Evolutionary conservation across 345 rosid species (phyloP).

Genomic region (Aethionema arabicum): DNA sequence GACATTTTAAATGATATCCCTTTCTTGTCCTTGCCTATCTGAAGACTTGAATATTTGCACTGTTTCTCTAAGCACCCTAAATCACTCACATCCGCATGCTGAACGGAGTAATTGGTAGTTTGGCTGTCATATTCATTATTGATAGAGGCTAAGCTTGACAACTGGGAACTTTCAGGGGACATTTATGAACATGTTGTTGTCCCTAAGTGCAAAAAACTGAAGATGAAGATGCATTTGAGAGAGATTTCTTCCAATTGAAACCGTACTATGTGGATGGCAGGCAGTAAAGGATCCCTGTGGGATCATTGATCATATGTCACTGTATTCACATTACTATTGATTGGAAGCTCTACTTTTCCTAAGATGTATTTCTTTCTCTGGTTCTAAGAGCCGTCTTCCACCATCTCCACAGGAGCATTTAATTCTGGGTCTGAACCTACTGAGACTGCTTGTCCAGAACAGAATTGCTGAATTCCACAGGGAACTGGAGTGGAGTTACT

Average conservation of each 20-base stretch:
- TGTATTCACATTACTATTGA: too few species aligned
- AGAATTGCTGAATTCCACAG: slow-evolving; percentile 98
- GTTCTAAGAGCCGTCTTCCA: slow-evolving; percentile 59
- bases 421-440: slow-evolving; percentile 86
- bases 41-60: too few species aligned
- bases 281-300: slow-evolving; percentile 29
- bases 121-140: too few species aligned
- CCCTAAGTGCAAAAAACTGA: slow-evolving; percentile 75
- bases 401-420: slow-evolving; percentile 80
- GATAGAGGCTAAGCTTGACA: too few species aligned
- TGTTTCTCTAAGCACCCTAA: too few species aligned
- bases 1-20: too few species aligned
- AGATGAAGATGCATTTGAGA: slow-evolving; percentile 96
- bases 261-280: slow-evolving; percentile 89
- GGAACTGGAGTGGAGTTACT: slow-evolving; percentile 85
- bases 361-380: slow-evolving; percentile 5
- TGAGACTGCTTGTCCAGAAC: slow-evolving; percentile 91
- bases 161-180: slow-evolving; percentile 55
- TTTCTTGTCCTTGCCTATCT: too few species aligned
- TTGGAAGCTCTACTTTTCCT: slow-evolving; percentile 7
- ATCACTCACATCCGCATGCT: too few species aligned
- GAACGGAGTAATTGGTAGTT: too few species aligned
- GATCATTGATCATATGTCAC: too few species aligned
- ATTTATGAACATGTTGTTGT: slow-evolving; percentile 90
- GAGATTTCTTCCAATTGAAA: slow-evolving; percentile 94